Conservation (phyloP, 345 rosid species). For the Mangifera indica region DNA sequence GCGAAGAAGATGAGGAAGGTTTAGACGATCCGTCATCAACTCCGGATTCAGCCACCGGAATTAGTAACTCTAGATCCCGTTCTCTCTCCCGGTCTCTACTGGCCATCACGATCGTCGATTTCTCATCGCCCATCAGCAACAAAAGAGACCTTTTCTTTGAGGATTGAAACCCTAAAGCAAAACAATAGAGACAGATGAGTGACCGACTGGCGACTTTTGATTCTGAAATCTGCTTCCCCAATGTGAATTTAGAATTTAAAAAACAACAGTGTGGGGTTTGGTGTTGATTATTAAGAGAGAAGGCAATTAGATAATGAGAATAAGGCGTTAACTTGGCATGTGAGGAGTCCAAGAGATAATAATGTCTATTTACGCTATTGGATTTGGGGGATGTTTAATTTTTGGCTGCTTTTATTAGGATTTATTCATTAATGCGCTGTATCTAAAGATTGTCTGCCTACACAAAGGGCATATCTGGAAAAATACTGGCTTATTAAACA, state of each 20-base stretch:
- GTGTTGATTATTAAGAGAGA: background rate
- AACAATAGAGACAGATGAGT: background rate
- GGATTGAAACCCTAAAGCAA: constrained; percentile 19
- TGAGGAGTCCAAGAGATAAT: background rate
- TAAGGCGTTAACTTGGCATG: background rate
- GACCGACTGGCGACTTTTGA: no score
- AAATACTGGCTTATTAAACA: no score
- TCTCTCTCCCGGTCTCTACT: constrained; percentile 53
- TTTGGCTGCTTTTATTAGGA: no score
- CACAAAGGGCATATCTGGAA: no score
- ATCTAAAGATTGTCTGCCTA: no score
- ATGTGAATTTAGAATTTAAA: background rate
- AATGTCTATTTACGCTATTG: background rate
- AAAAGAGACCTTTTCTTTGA: background rate
- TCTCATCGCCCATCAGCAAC: constrained; percentile 70
- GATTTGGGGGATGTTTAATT: no score
- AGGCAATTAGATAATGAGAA: background rate
- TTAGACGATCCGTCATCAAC: constrained; percentile 47
- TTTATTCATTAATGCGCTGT: no score
- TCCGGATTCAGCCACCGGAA: constrained; percentile 66
- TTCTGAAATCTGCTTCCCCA: constrained; percentile 11
- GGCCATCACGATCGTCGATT: constrained; percentile 62
- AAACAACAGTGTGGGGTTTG: background rate
- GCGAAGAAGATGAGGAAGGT: constrained; percentile 65
- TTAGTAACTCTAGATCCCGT: constrained; percentile 89